phyloP scores from a whole-genome alignment of 2,329 filamentous ascomycete species.

The Phialophora chinensis region DNA sequence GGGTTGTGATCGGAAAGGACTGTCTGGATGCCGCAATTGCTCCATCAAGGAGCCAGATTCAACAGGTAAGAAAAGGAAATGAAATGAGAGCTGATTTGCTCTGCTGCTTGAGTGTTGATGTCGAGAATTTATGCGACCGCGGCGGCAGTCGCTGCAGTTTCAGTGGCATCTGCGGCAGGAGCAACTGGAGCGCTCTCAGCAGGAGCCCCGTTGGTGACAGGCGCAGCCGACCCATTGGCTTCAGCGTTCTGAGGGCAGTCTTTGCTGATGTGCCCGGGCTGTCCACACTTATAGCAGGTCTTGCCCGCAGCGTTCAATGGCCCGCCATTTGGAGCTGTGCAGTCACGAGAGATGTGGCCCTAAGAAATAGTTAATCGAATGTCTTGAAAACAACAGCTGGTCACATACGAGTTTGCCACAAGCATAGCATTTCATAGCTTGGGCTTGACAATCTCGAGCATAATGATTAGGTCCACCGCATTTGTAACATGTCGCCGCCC shows the following conservation, averaged over 20 bases:
- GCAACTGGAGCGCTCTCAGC: conserved; percentile 33
- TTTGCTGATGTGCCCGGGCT: conserved; percentile 93
- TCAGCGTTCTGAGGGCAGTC: conserved; percentile 81
- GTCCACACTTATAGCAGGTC: conserved; percentile 97
- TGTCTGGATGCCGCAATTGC: conserved; percentile 14
- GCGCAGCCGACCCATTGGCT: conserved; percentile 48
- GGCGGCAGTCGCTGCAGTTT: conserved; percentile 31
- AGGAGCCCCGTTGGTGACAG: conserved; percentile 31
- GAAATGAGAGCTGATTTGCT: conserved; percentile 18
- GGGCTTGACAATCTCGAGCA: conserved; percentile 95
- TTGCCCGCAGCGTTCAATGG: conserved; percentile 95
- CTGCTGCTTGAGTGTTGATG: background rate
- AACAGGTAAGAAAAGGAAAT: conserved; percentile 16
- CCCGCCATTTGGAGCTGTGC: conserved; percentile 94
- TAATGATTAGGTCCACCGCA: conserved; percentile 93
- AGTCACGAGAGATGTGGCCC: conserved; percentile 91
- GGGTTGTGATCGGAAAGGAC: conserved; percentile 21
- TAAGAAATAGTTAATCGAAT: conserved; percentile 37
- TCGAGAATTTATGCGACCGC: conserved; percentile 31
- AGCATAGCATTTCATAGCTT: conserved; percentile 98
- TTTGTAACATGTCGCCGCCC: conserved; percentile 71
- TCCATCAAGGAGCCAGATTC: conserved; percentile 11
- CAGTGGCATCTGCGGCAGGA: conserved; percentile 31
- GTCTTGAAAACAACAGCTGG: background rate
- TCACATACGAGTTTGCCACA: conserved; percentile 77